Base-by-base conservation (phyloP, 176 grass and related monocot species). In the Alloteropsis semialata region DNA sequence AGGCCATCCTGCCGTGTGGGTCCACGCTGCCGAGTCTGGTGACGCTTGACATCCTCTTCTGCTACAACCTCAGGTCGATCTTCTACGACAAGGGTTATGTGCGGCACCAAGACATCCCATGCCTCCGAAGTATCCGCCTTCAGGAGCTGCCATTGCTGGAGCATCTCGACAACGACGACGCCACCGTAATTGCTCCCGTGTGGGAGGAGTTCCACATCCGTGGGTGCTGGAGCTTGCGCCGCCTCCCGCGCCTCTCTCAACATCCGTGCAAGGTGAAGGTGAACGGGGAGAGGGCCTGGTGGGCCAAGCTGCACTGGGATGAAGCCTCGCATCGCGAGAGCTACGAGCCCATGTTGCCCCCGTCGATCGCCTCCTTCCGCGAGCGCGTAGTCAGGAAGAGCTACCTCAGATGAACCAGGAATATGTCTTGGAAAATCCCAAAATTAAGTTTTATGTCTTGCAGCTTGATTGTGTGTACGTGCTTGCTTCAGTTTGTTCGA, bases 341-440 rank as follows among this genome's bases (percentile, higher is more conserved):
- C 6, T 81, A 81, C 6, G 0, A 59, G 2, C 70, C 78, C 10
- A 75, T 27, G 39, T 49, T 81, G 48, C 3, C 78, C 1, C 61
- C 11, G 1, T 1, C 1, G 28, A 68, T 67, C 1, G 37, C 85
- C 4, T 81, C 85, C 39, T 29, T 36, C 22, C 3, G 56, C 2
- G 12, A 76, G 29, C 1, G 17, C 0, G 5, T 33, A 2, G 0
- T 5, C 48, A 32, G 59, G 28, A 48, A 14, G 7, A 76, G 39
- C 78, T 87, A 87, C 61, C 70, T 87, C 38, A 68, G 58, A 28
- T 87, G 70, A 81, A 30, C n/a, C n/a, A n/a, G n/a, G n/a, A n/a
- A n/a, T n/a, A n/a, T n/a, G n/a, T n/a, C n/a, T n/a, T n/a, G n/a
- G n/a, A n/a, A n/a, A n/a, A n/a, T n/a, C n/a, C n/a, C n/a, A n/a